Percentiles rank a stretch among this genome's conserved stretches.
Conservation (phyloP, 2,329 filamentous ascomycete species). For the Aspergillus pseudoterreus region DNA sequence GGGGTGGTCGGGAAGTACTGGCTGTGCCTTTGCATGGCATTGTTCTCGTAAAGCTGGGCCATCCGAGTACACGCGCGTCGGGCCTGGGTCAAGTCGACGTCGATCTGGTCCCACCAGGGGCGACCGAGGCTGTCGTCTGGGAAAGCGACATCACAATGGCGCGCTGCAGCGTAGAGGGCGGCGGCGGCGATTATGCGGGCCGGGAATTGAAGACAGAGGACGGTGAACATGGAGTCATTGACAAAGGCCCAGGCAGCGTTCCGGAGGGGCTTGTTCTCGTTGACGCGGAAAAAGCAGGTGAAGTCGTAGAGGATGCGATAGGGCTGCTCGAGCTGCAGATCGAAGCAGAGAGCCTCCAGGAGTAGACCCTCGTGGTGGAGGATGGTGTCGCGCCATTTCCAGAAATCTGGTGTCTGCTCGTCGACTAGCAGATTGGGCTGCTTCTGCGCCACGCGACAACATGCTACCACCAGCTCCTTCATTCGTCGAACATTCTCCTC, state of each 20-base stretch:
- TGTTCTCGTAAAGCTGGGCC: conserved; percentile 52
- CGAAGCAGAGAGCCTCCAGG: conserved; percentile 88
- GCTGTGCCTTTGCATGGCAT: conserved; percentile 40
- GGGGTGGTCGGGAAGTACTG: conserved; percentile 41
- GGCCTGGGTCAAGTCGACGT: conserved; percentile 68
- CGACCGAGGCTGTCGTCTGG: conserved; percentile 68
- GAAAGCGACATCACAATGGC: conserved; percentile 69
- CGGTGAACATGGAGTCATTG: conserved; percentile 83
- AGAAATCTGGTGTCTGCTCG: conserved; percentile 97
- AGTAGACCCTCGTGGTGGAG: conserved; percentile 88
- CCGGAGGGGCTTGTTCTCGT: conserved; percentile 75
- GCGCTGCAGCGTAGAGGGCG: conserved; percentile 81
- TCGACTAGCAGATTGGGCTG: conserved; percentile 86
- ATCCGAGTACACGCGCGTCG: conserved; percentile 72
- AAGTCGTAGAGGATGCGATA: conserved; percentile 81
- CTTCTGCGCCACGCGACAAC: conserved; percentile 92
- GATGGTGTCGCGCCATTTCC: conserved; percentile 95
- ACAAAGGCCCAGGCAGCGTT: conserved; percentile 92
- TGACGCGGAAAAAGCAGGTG: conserved; percentile 67
- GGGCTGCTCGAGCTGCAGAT: conserved; percentile 84
- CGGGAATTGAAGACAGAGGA: conserved; percentile 75
- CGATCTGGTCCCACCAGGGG: conserved; percentile 83
- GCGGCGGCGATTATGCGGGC: conserved; percentile 78
- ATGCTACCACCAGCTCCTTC: conserved; percentile 87
- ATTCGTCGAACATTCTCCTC: conserved; percentile 97